Percentiles rank a stretch among this genome's conserved stretches.
These are phyloP conservation scores for Fusarium fracticaudum DNA, from an alignment of 2,329 filamentous ascomycete species.

Conservation along the genomic window DNA sequence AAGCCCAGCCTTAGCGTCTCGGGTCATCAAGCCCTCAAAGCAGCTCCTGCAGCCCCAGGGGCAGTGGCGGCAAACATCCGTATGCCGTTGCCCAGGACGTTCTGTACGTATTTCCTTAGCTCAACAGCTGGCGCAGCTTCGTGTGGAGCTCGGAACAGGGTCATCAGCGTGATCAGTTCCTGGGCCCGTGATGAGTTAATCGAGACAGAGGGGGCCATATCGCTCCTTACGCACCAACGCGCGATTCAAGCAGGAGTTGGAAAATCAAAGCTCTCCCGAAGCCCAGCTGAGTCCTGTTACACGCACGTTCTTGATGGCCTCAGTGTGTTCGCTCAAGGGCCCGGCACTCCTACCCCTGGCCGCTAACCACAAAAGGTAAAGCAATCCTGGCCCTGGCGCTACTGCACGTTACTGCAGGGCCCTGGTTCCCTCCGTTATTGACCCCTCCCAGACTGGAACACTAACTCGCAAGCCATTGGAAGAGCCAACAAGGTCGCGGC, in stretches of 20 bases:
- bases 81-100: not conserved
- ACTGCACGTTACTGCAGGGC: conserved; percentile 22
- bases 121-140: conserved; percentile 8
- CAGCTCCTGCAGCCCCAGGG: conserved; percentile 12
- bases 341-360: conserved; percentile 25
- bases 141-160: conserved; percentile 17
- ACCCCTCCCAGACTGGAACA: conserved; percentile 30
- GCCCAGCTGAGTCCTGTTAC: conserved; percentile 11
- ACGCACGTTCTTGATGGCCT: conserved; percentile 16
- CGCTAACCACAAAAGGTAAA: conserved; percentile 21
- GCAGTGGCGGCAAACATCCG: conserved; percentile 34
- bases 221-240: not conserved
- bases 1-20: conserved; percentile 28
- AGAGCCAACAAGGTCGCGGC: conserved; percentile 37
- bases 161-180: not conserved
- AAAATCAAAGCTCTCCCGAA: not conserved
- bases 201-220: not conserved
- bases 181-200: conserved; percentile 1
- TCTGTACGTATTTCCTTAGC: not conserved
- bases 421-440: conserved; percentile 23
- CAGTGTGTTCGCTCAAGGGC: conserved; percentile 5
- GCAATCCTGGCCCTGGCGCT: conserved; percentile 17
- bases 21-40: conserved; percentile 19
- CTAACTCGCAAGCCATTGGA: conserved; percentile 21
- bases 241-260: conserved; percentile 1